phyloP scores from a whole-genome alignment of 192 early-diverging fungal species.

The Coemansia sp. region DNA sequence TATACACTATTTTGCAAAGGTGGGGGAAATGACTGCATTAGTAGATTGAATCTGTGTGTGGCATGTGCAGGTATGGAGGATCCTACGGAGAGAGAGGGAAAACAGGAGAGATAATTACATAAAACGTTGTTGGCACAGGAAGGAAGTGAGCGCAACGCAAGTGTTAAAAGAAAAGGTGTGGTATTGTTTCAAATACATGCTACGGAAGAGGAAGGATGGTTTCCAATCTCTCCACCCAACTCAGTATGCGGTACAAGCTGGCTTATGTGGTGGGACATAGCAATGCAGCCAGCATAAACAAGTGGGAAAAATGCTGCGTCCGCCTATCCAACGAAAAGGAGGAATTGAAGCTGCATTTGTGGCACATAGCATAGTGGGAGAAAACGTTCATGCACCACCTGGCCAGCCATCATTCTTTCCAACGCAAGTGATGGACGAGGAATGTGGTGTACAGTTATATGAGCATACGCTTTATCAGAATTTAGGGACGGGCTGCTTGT shows the following conservation, averaged over 20 bases:
- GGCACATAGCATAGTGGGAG: background rate
- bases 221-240: too few relatives aligned
- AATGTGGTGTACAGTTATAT: background rate
- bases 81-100: background rate
- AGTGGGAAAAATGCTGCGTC: background rate
- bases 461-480: background rate
- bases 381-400: background rate
- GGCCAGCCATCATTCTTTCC: background rate
- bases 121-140: background rate
- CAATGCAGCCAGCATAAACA: too few relatives aligned
- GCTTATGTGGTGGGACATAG: too few relatives aligned
- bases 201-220: too few relatives aligned
- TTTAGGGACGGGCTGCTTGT: background rate
- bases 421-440: background rate
- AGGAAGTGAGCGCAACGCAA: background rate
- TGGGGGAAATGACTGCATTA: background rate
- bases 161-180: background rate
- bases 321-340: background rate
- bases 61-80: background rate
- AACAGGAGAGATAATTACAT: background rate
- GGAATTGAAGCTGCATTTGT: background rate
- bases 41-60: constrained; percentile 5
- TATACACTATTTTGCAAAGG: background rate
- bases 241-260: too few relatives aligned
- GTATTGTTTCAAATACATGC: too few relatives aligned